These are phyloP conservation scores for Stagonosporopsis chrysanthemi DNA, from an alignment of 2,329 filamentous ascomycete species.

Conservation along the genomic window DNA sequence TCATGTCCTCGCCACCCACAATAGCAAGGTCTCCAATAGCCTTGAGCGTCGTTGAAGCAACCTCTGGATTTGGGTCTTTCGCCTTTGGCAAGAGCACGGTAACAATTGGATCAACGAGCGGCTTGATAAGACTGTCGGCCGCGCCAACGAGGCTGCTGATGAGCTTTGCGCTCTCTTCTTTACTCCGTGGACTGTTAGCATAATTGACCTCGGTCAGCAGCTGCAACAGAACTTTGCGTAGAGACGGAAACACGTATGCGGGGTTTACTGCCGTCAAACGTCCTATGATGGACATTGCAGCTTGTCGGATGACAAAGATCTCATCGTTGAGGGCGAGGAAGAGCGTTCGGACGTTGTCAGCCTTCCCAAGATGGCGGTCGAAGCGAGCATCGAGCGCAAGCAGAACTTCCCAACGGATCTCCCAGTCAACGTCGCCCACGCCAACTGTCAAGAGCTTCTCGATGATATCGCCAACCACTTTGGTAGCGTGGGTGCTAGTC, in stretches of 20 bases:
- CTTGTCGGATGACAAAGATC: constrained; percentile 88
- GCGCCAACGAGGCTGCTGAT: constrained; percentile 93
- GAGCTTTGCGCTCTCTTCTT: constrained; percentile 93
- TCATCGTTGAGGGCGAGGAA: constrained; percentile 98
- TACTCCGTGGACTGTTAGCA: constrained; percentile 90
- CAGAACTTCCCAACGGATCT: constrained; percentile 87
- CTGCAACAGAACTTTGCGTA: constrained; percentile 94
- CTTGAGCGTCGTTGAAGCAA: constrained; percentile 93
- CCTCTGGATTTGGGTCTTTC: constrained; percentile 81
- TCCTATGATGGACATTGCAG: constrained; percentile 94
- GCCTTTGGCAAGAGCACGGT: constrained; percentile 93
- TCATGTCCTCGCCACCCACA: constrained; percentile 93
- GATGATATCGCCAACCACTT: constrained; percentile 97
- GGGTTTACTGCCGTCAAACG: constrained; percentile 90
- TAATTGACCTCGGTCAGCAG: constrained; percentile 96
- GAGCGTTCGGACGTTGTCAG: constrained; percentile 93
- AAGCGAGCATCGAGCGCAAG: constrained; percentile 91
- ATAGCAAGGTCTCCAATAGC: constrained; percentile 93
- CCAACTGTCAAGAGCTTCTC: constrained; percentile 95
- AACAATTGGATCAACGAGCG: constrained; percentile 97
- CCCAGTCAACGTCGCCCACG: constrained; percentile 86
- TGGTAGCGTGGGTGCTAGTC: constrained; percentile 94
- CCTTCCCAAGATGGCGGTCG: constrained; percentile 94
- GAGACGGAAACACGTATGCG: constrained; percentile 94
- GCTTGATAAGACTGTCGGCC: constrained; percentile 90